Evolutionary conservation across 2,329 filamentous ascomycete species (phyloP), one percentile per base, ranked within the genome.

Genomic region (Myriosclerotinia curreyana): DNA sequence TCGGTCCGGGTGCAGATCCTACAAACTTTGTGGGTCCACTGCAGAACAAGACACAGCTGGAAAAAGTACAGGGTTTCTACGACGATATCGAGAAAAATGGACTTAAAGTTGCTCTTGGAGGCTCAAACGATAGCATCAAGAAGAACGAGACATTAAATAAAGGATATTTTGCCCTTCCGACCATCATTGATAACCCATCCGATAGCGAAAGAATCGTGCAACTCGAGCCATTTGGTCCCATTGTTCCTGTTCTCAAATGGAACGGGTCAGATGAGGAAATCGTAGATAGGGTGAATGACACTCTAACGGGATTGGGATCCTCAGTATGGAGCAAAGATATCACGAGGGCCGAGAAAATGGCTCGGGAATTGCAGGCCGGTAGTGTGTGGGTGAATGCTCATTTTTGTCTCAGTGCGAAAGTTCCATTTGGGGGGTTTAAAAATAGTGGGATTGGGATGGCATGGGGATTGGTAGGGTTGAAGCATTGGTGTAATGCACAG

Each of bases 301-400:
- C 75, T 1, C 76, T 81, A 22, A 79, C 77, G 25, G 84, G 83
- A 0, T 77, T 87, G 0, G 83, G 83, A 0, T 79, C 82, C 2
- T 85, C 83, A 0, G 80, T 88, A 0, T 88, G 85, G 78, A 81
- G 78, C 20, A 78, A 76, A 25, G 82, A 88, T 65, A 60, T 83
- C 0, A 74, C 72, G 0, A 76, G 79, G 4, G 85, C 83, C 0
- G 77, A 79, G 46, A 75, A 77, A 5, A 81, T 88, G 53, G 85
- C 82, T 0, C 72, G 79, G 34, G 77, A 79, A 56, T 71, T 88
- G 6, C 79, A 85, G 67, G 80, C 82, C 0, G 86, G 86, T 0
- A 81, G 76, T 20, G 82, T 88, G 0, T 88, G 83, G 80, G 81
- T 88, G 67, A 88, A 88, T 74, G 77, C 76, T 20, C 81, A 75